A percentile compares a stretch with the other conserved stretches of the same genome.
phyloP scores from a whole-genome alignment of 2,329 filamentous ascomycete genomes.

The Coleophoma eucalyptorum region DNA sequence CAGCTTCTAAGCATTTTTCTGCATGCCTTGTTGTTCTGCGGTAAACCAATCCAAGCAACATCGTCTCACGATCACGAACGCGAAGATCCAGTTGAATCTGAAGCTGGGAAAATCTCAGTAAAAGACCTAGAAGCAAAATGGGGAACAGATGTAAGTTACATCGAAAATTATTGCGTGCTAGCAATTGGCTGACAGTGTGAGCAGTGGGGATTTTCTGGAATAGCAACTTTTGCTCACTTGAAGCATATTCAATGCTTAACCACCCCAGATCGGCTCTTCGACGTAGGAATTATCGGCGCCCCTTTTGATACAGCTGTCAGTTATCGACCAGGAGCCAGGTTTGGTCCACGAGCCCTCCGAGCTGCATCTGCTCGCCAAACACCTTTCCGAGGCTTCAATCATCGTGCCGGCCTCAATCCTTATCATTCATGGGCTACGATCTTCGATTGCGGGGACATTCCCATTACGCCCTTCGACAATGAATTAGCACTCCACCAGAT shows the following conservation, averaged over 20 bases:
- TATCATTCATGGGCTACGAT: conserved; percentile 76
- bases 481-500: conserved; percentile 77
- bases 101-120: background rate
- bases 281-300: conserved; percentile 41
- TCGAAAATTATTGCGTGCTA: background rate
- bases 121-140: background rate
- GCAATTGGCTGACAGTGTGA: background rate
- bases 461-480: conserved; percentile 84
- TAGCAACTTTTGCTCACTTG: background rate
- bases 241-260: background rate
- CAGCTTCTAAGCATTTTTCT: background rate
- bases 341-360: conserved; percentile 84
- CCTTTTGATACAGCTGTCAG: conserved; percentile 42
- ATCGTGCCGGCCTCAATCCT: conserved; percentile 76
- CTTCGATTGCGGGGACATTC: conserved; percentile 87
- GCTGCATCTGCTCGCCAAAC: conserved; percentile 80
- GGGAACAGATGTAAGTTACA: background rate
- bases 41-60: background rate
- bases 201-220: background rate
- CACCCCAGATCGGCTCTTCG: conserved; percentile 30
- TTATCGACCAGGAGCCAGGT: conserved; percentile 53
- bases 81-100: background rate
- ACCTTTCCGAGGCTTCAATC: conserved; percentile 76
- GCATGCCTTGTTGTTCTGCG: background rate
- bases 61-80: background rate